Conservation (phyloP, 306 rosid species). For the Sophora flavescens region DNA sequence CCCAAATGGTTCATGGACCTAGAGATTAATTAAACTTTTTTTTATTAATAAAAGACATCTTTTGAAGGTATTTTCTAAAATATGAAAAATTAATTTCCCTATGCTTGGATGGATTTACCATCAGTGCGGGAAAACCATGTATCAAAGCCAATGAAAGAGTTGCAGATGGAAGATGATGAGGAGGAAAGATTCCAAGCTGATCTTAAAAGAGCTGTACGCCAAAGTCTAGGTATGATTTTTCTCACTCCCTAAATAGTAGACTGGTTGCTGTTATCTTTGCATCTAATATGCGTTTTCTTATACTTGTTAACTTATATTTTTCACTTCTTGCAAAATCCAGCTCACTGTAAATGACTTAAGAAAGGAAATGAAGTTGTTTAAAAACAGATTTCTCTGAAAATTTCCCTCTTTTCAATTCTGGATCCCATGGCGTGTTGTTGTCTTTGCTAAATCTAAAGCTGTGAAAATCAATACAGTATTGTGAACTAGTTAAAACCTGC, state of each 20-base stretch:
- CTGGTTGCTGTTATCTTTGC: conserved; percentile 16
- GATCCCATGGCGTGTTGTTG: conserved; percentile 5
- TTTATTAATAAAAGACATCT: conserved; percentile 34
- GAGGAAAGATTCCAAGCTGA: conserved; percentile 98
- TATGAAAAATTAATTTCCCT: conserved; percentile 38
- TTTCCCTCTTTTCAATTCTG: conserved; percentile 23
- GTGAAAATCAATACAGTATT: background rate
- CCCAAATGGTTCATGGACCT: too few relatives aligned
- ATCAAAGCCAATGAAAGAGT: conserved; percentile 59
- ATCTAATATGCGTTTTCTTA: conserved; percentile 15
- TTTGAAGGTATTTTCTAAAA: conserved; percentile 37
- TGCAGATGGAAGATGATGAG: conserved; percentile 72
- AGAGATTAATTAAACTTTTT: too few relatives aligned
- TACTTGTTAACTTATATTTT: conserved; percentile 9
- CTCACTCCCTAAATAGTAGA: background rate
- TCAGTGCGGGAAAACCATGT: conserved; percentile 60
- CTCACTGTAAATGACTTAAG: conserved; percentile 4
- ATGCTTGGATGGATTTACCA: conserved; percentile 43
- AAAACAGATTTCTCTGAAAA: conserved; percentile 6
- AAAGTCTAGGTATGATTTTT: conserved; percentile 83
- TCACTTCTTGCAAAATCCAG: conserved; percentile 6
- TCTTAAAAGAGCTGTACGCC: conserved; percentile 81
- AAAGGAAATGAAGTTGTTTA: conserved; percentile 31
- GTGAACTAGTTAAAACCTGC: conserved; percentile 7
- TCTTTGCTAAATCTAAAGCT: conserved; percentile 25